These are phyloP conservation scores for Moesziomyces antarcticus DNA, from an alignment of 1,284 basidiomycete species.

Conservation along the genomic window DNA sequence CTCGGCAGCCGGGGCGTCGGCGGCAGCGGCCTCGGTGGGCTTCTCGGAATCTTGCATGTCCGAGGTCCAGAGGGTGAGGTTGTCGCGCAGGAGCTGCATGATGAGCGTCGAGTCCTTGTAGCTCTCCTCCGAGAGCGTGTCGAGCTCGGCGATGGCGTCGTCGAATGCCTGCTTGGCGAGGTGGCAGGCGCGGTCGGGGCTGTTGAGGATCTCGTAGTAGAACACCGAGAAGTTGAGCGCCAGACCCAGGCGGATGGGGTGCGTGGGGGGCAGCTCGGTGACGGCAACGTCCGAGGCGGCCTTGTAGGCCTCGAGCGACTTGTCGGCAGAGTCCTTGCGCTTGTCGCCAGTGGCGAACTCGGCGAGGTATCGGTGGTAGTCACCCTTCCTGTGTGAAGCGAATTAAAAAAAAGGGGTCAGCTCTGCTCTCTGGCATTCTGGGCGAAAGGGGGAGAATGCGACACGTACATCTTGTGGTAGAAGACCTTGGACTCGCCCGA, in stretches of 20 bases:
- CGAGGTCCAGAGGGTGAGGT: slow-evolving; percentile 94
- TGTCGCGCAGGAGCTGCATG: slow-evolving; percentile 99
- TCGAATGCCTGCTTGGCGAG: slow-evolving; percentile 99
- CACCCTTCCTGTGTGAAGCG: slow-evolving; percentile 85
- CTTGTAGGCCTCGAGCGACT: slow-evolving; percentile 99
- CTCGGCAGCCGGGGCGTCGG: slow-evolving; percentile 61
- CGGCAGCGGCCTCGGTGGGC: slow-evolving; percentile 64
- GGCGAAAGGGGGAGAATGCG: too few relatives aligned
- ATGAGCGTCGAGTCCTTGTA: slow-evolving; percentile 94
- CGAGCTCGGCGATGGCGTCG: slow-evolving; percentile 99
- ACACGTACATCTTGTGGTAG: slow-evolving; percentile 99
- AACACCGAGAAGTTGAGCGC: slow-evolving; percentile 99
- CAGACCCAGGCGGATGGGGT: slow-evolving; percentile 98
- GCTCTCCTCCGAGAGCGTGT: slow-evolving; percentile 98
- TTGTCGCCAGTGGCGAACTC: slow-evolving; percentile 99
- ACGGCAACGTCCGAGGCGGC: slow-evolving; percentile 97
- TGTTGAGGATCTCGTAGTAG: slow-evolving; percentile 99
- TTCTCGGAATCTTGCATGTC: slow-evolving; percentile 78
- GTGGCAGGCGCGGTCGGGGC: slow-evolving; percentile 98
- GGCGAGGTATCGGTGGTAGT: slow-evolving; percentile 99
- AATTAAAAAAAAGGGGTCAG: not conserved
- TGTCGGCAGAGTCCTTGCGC: slow-evolving; percentile 97
- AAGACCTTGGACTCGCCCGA: slow-evolving; percentile 99
- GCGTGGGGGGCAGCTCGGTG: slow-evolving; percentile 96
- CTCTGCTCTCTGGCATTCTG: too few relatives aligned